These are phyloP conservation scores for Eucommia ulmoides DNA, from an alignment of 257 asterid species.

Conservation along the genomic window DNA sequence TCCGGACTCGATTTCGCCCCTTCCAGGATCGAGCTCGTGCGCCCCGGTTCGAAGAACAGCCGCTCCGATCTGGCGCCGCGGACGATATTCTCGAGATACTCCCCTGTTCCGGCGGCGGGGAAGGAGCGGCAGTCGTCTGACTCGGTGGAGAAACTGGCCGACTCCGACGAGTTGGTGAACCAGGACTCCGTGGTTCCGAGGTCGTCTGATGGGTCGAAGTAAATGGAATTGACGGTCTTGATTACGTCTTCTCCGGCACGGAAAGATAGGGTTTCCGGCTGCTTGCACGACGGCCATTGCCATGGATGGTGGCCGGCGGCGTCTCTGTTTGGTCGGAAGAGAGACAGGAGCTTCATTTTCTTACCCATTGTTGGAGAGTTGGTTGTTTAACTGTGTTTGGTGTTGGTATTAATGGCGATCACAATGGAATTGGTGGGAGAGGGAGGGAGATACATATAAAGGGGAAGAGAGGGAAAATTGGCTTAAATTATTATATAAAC, in stretches of 20 bases:
- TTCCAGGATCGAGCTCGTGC: constrained; percentile 13
- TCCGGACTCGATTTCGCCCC: constrained; percentile 2
- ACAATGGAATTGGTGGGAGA: no score
- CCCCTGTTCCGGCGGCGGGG: no score
- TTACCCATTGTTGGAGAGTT: background rate
- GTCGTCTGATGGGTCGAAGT: constrained; percentile 34
- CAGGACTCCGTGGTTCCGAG: constrained; percentile 43
- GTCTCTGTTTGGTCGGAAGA: constrained; percentile 24
- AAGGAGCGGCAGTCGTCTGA: constrained; percentile 15
- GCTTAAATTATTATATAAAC: no score
- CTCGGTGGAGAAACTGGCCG: constrained; percentile 32
- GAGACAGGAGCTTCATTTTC: constrained; percentile 29
- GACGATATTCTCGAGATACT: constrained; percentile 1
- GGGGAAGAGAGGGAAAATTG: constrained; percentile 20
- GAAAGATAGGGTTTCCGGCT: constrained; percentile 25
- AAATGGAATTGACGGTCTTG: constrained; percentile 64
- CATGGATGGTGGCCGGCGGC: constrained; percentile 9
- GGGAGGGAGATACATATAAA: constrained; percentile 11
- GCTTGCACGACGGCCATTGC: constrained; percentile 31
- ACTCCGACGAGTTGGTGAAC: constrained; percentile 55
- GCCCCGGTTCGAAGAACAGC: constrained; percentile 18
- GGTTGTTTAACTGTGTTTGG: constrained; percentile 1
- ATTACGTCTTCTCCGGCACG: constrained; percentile 17
- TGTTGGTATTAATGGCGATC: constrained; percentile 37
- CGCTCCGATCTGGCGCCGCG: constrained; percentile 14